Evolutionary conservation across 1,284 basidiomycete genomes (phyloP), one percentile per base, ranked within the genome.

Genomic region (Microbotryomycetes sp.): DNA sequence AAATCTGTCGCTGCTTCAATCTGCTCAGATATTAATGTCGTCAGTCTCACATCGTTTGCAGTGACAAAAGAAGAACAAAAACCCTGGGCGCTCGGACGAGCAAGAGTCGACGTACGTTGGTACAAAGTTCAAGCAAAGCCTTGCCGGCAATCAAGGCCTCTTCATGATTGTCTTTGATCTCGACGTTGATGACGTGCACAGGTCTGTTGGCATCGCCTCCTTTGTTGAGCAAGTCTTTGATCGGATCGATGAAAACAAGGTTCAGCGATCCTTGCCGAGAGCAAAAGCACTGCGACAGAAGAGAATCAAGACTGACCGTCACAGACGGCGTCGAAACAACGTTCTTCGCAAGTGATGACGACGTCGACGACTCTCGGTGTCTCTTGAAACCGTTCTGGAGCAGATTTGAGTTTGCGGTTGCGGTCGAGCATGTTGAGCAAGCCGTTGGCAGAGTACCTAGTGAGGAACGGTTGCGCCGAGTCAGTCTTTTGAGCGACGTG

Each of bases 91-190:
- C n/a, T n/a, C n/a, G 30, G 45, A 23, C 13, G 30, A 4, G 52
- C 27, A 5, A 7, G 5, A 7, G 1, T 3, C 7, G 15, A 77
- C 90, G 79, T 73, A 94, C 93, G 59, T 90, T 86, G 53, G 84
- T 80, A 13, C 90, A 91, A n/a, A 99, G 80, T 71, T 94, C 94
- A 31, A 98, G 79, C 70, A 98, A 94, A 1, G 94, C 92, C 75
- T 87, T 89, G 15, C 94, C 94, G 16, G 96, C 96, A 61, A 96
- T 89, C 30, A 88, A 80, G 0, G 96, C 96, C 76, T 98, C 96
- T 79, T 98, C 96, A 72, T 97, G 94, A 73, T 97, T 98, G 77
- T 99, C 96, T 78, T 90, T 97, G 78, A 98, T 98, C 75, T 99
- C 96, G 63, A 98, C 83, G 76, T 99, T 99, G 75, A 99, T 91